A percentile compares a stretch with the other conserved stretches of the same genome.
Conservation (phyloP, 2,329 filamentous ascomycete genomes). For the Aspergillus melleus region DNA sequence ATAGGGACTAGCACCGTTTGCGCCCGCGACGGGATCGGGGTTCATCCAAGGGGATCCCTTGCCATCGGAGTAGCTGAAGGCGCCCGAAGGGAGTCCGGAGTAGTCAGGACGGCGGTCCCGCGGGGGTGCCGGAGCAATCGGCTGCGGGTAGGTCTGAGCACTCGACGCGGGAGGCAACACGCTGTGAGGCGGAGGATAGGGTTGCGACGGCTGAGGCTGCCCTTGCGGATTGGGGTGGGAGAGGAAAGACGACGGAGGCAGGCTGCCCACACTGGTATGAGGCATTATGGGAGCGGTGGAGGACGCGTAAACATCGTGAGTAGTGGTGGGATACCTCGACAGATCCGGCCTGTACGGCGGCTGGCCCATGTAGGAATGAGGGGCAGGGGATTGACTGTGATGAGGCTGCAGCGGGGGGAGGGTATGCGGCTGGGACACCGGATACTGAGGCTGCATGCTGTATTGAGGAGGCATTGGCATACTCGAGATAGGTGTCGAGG, state of each 20-base stretch:
- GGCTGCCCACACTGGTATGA: constrained; percentile 42
- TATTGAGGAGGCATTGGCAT: constrained; percentile 50
- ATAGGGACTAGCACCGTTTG: constrained; percentile 39
- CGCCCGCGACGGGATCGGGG: constrained; percentile 40
- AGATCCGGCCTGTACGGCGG: constrained; percentile 44
- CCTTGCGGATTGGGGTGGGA: constrained; percentile 41
- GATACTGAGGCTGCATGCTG: constrained; percentile 47
- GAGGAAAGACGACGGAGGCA: constrained; percentile 45
- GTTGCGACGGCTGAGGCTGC: constrained; percentile 41
- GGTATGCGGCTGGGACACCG: constrained; percentile 45
- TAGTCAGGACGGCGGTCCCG: constrained; percentile 53
- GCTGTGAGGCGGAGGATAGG: constrained; percentile 40
- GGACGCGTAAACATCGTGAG: constrained; percentile 44
- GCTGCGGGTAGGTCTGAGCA: constrained; percentile 69
- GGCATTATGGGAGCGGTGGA: constrained; percentile 45
- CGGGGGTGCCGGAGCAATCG: constrained; percentile 70
- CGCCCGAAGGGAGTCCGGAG: constrained; percentile 70
- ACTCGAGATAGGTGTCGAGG: constrained; percentile 46
- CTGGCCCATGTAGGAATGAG: constrained; percentile 44
- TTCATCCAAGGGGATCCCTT: constrained; percentile 54
- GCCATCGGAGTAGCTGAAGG: constrained; percentile 59
- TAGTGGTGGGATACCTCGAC: constrained; percentile 44
- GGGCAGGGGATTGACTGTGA: constrained; percentile 45
- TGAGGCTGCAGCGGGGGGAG: constrained; percentile 49
- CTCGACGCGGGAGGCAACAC: constrained; percentile 69